Evolutionary conservation across 495 filamentous ascomycete genomes (phyloP).

Genomic region (Trichoderma erinaceum): DNA sequence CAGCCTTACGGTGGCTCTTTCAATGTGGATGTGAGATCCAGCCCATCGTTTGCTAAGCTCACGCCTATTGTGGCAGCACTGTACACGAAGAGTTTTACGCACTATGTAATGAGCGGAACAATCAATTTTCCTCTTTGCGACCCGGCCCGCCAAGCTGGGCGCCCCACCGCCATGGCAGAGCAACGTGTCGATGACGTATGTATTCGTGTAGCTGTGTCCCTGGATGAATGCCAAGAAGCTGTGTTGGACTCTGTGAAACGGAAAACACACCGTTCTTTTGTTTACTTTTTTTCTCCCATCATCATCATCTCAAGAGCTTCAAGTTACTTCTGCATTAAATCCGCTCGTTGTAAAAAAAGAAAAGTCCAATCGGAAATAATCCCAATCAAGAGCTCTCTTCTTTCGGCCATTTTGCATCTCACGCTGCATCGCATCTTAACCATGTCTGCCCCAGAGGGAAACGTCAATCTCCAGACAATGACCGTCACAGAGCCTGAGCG

Average conservation of each 20-base stretch:
- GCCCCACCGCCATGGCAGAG: background rate
- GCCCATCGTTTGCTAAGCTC: background rate
- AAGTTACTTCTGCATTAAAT: background rate
- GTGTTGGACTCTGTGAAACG: background rate
- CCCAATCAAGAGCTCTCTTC: background rate
- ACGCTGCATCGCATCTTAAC: background rate
- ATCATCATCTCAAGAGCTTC: background rate
- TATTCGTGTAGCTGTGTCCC: background rate
- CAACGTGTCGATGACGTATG: conserved; percentile 9
- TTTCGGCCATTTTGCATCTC: background rate
- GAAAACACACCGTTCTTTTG: background rate
- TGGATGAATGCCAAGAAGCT: background rate
- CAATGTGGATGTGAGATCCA: background rate
- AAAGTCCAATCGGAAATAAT: background rate
- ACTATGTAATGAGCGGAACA: background rate
- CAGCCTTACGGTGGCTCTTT: background rate
- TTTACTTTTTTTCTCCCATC: background rate
- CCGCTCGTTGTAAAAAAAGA: background rate
- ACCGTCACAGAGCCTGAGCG: conserved; percentile 17
- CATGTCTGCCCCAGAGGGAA: background rate
- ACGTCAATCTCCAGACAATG: background rate
- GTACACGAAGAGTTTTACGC: background rate
- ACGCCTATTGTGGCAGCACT: background rate
- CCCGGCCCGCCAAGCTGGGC: background rate
- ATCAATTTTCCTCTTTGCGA: background rate